A percentile compares a stretch with the other conserved stretches of the same genome.
phyloP scores from a whole-genome alignment of 805 yeast species.

The Kodamaea sagamina region DNA sequence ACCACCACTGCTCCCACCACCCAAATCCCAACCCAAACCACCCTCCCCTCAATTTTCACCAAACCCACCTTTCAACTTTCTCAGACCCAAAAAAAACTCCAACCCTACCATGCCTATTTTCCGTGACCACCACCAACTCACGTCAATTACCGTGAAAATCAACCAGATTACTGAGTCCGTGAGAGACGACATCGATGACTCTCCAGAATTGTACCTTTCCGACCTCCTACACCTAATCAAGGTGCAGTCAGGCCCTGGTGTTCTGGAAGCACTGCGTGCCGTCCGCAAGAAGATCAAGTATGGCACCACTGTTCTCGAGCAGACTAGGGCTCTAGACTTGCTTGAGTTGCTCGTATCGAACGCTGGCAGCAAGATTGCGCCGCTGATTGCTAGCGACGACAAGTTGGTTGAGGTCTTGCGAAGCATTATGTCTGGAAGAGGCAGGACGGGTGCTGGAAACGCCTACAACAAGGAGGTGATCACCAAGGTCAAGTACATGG shows the following conservation, averaged over 20 bases:
- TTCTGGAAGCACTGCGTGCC: constrained; percentile 85
- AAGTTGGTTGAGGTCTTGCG: constrained; percentile 65
- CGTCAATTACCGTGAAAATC: constrained; percentile 68
- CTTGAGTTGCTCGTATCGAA: constrained; percentile 43
- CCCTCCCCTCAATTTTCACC: too few species aligned
- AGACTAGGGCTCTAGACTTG: constrained; percentile 58
- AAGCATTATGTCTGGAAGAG: constrained; percentile 45
- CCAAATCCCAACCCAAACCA: too few species aligned
- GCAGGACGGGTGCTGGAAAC: constrained; percentile 37
- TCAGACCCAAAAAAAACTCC: too few species aligned
- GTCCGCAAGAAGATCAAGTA: constrained; percentile 85
- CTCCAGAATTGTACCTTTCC: constrained; percentile 49
- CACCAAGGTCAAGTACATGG: constrained; percentile 50
- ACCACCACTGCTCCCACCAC: too few species aligned
- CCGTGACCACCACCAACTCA: constrained; percentile 50
- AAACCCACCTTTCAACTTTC: too few species aligned
- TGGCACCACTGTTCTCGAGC: constrained; percentile 62
- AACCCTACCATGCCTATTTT: constrained; percentile 27
- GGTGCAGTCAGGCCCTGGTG: constrained; percentile 37
- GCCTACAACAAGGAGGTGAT: constrained; percentile 45
- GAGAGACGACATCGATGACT: constrained; percentile 39
- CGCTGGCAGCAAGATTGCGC: constrained; percentile 45
- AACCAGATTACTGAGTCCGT: constrained; percentile 51
- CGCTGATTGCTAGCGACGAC: constrained; percentile 62
- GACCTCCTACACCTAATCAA: constrained; percentile 57